Evolutionary conservation across 2,329 filamentous ascomycete genomes (phyloP), one percentile per base, ranked within the genome.

Genomic region (Alternaria sp.): DNA sequence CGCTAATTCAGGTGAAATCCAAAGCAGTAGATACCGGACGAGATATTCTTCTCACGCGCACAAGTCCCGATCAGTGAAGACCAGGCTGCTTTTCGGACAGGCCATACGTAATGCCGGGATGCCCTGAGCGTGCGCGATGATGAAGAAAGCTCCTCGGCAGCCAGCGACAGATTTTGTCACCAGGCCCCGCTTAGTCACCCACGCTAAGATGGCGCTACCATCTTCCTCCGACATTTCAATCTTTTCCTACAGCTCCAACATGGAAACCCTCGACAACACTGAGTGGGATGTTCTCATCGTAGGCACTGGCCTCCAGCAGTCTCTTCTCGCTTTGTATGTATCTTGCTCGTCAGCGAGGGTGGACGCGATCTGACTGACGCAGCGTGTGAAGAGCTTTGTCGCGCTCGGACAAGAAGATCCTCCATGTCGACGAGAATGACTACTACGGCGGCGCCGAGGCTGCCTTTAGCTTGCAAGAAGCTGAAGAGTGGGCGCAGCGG

Each of bases 401-500:
- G 71, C 91, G 94, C 76, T 97, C 94, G 66, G 90, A 90, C 78
- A 97, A 97, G 85, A 96, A 93, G 74, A 88, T 97, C 70, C 87
- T 98, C 64, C 95, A 98, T 79, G 84, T 97, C 78, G 95, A 98
- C 78, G 87, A 88, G 67, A 94, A 97, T 82, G 86, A 89, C 66
- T 97, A 93, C 81, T 98, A 98, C 82, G 95, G 95, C 73, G 92
- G 92, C 57, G 80, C 90, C 43, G 93, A 97, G 77, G 94, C 95
- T 66, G 93, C 93, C 3, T 87, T 98, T 70, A 96, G 90, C 80
- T 84, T 97, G 37, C 87, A 92, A 65, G 95, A 97, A 78, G 90
- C 88, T 41, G 90, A 94, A 70, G 85, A 86, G 41, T 98, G 94
- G 93, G 89, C 85, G 47, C 82, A 84, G 50, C 82, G 79, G 44